Conservation (phyloP, 1,139 yeast genomes). For the Yamadazyma taylorii region DNA sequence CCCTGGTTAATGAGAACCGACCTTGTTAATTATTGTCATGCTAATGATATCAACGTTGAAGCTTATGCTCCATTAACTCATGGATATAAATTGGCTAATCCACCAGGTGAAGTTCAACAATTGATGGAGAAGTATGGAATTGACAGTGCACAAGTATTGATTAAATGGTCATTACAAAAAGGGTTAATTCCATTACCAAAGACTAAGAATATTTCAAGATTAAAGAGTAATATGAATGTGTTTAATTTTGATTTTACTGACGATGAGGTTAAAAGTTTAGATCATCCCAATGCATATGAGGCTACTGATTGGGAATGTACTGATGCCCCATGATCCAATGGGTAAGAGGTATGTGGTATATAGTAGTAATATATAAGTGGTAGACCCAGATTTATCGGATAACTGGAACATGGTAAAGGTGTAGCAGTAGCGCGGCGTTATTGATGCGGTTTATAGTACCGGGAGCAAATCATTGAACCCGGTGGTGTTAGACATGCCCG, state of each 20-base stretch:
- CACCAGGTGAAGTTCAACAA: slow-evolving; percentile 21
- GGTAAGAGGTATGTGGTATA: too few species aligned
- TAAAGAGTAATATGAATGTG: slow-evolving; percentile 40
- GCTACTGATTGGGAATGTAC: slow-evolving; percentile 76
- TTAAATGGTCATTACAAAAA: slow-evolving; percentile 41
- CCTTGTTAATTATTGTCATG: slow-evolving; percentile 53
- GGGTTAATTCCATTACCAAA: slow-evolving; percentile 45
- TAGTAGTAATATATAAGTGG: too few species aligned
- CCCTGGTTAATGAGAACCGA: slow-evolving; percentile 77
- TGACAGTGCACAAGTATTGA: slow-evolving; percentile 32
- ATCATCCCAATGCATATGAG: slow-evolving; percentile 50
- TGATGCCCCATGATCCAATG: slow-evolving; percentile 40
- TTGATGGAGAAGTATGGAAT: slow-evolving; percentile 27
- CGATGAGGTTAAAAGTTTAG: slow-evolving; percentile 39
- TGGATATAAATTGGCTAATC: slow-evolving; percentile 28
- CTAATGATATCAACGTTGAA: slow-evolving; percentile 31
- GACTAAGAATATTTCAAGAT: slow-evolving; percentile 27
- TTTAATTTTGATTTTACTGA: slow-evolving; percentile 49
- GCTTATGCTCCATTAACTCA: slow-evolving; percentile 44
- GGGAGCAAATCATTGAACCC: too few species aligned
- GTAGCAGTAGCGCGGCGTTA: too few species aligned
- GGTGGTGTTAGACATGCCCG: too few species aligned
- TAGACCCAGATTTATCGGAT: too few species aligned
- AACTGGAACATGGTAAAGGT: too few species aligned
- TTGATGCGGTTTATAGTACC: too few species aligned